Percentiles rank a stretch among this genome's conserved stretches.
Conservation (phyloP, 495 filamentous ascomycete genomes). For the Darksidea phi region DNA sequence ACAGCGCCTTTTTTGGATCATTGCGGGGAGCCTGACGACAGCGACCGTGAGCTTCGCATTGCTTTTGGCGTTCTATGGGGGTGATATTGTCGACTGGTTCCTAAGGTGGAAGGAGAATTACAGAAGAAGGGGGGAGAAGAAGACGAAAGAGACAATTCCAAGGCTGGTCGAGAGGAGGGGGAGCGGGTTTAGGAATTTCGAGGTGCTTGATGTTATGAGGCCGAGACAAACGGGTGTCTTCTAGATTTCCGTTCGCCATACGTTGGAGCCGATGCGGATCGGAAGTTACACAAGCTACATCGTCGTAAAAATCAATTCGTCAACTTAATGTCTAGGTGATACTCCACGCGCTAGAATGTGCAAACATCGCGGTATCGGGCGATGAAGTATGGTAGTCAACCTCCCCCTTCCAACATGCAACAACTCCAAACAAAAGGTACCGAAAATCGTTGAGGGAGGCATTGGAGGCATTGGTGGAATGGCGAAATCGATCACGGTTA, state of each 20-base stretch:
- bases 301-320: no score
- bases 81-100: slow-evolving; percentile 36
- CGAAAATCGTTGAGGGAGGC: no score
- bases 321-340: no score
- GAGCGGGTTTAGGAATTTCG: slow-evolving; percentile 24
- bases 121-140: slow-evolving; percentile 1
- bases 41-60: slow-evolving; percentile 39
- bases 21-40: slow-evolving; percentile 38
- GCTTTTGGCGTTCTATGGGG: slow-evolving; percentile 45
- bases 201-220: slow-evolving; percentile 25
- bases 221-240: slow-evolving; percentile 19
- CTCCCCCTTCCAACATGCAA: no score
- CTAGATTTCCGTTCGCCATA: neutral
- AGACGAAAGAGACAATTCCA: neutral
- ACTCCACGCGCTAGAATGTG: no score
- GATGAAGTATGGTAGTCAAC: no score
- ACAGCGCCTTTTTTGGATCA: slow-evolving; percentile 46
- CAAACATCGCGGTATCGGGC: no score
- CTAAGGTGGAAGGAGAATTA: slow-evolving; percentile 38
- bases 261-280: no score
- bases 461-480: no score
- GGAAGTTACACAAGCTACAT: no score
- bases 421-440: no score
- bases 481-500: no score
- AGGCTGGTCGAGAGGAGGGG: neutral